Evolutionary conservation across 2,329 filamentous ascomycete species (phyloP).

Genomic region (Alternaria ventricosa): DNA sequence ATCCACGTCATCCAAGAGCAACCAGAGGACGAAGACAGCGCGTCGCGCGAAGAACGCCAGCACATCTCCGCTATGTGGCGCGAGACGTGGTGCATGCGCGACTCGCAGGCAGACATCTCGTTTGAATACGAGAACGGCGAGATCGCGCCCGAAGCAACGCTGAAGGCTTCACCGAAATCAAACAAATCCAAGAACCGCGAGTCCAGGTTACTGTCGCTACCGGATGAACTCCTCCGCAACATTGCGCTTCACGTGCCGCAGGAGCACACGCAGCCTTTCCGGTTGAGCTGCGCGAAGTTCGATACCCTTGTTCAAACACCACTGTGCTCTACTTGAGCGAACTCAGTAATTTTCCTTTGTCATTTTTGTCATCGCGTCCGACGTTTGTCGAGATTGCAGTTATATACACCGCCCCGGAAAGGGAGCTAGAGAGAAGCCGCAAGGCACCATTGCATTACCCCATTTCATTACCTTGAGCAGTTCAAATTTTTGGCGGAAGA

Average conservation of each 20-base stretch:
- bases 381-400: neutral
- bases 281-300: constrained; percentile 4
- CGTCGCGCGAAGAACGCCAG: neutral
- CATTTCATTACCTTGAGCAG: neutral
- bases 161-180: neutral
- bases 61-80: constrained; percentile 7
- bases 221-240: neutral
- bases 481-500: neutral
- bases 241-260: neutral
- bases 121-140: neutral
- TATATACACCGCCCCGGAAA: neutral
- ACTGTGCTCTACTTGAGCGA: neutral
- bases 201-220: neutral
- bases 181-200: neutral
- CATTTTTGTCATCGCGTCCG: neutral
- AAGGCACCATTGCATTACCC: neutral
- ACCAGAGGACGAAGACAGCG: constrained; percentile 4
- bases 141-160: neutral
- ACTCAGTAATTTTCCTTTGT: neutral
- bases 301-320: neutral
- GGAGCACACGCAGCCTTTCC: neutral
- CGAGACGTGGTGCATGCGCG: constrained; percentile 10
- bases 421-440: neutral
- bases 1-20: constrained; percentile 15
- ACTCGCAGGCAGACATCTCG: neutral